Evolutionary conservation across 2,329 filamentous ascomycete species (phyloP).

Genomic region (Cercospora sojina): DNA sequence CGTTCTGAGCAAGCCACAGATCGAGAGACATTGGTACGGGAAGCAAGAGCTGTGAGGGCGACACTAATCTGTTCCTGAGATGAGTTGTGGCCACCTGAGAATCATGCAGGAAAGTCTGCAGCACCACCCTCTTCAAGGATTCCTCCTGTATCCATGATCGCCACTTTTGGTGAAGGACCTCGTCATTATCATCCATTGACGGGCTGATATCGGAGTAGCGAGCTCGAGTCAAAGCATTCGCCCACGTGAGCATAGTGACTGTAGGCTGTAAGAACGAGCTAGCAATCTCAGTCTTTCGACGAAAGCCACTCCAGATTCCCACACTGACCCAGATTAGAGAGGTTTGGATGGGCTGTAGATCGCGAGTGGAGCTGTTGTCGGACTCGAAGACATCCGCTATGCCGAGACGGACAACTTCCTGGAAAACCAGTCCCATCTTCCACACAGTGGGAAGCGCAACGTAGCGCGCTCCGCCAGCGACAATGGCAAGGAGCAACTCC

Average conservation of each 20-base stretch:
- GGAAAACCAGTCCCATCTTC: slow-evolving; percentile 56
- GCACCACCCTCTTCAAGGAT: slow-evolving; percentile 65
- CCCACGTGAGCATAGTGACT: slow-evolving; percentile 49
- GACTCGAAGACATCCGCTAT: slow-evolving; percentile 44
- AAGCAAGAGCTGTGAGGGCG: slow-evolving; percentile 65
- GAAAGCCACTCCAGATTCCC: slow-evolving; percentile 58
- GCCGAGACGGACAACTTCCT: slow-evolving; percentile 47
- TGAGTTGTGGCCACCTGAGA: slow-evolving; percentile 65
- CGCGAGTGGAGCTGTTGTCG: slow-evolving; percentile 50
- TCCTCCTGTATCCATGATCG: slow-evolving; percentile 61
- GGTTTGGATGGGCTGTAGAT: slow-evolving; percentile 51
- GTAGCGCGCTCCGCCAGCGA: slow-evolving; percentile 57
- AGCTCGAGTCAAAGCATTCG: slow-evolving; percentile 27
- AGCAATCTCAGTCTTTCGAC: slow-evolving; percentile 57
- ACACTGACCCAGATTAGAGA: slow-evolving; percentile 51
- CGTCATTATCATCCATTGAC: slow-evolving; percentile 53
- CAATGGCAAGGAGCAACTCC: slow-evolving; percentile 58
- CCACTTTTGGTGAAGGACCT: slow-evolving; percentile 63
- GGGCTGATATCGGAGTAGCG: slow-evolving; percentile 45
- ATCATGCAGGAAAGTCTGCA: slow-evolving; percentile 63
- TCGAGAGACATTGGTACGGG: slow-evolving; percentile 61
- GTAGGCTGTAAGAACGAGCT: slow-evolving; percentile 56
- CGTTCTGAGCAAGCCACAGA: slow-evolving; percentile 64
- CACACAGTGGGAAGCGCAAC: slow-evolving; percentile 57
- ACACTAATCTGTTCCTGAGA: slow-evolving; percentile 61